A percentile compares a stretch with the other conserved stretches of the same genome.
Conservation (phyloP, 2,329 filamentous ascomycete species). For the Aureobasidium lini region DNA sequence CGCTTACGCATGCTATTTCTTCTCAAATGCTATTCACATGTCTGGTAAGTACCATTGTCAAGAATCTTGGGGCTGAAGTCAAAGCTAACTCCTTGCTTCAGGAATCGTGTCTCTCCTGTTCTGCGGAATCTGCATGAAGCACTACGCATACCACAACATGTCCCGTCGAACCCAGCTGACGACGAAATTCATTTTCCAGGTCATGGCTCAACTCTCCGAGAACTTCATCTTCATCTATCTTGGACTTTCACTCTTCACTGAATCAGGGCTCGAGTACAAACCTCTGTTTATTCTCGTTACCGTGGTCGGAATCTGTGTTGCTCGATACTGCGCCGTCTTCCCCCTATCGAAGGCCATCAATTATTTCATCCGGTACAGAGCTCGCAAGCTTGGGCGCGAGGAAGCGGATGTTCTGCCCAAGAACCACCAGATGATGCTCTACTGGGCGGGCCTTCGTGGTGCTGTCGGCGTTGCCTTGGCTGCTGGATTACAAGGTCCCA, state of each 20-base stretch:
- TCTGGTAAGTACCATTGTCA: slow-evolving; percentile 59
- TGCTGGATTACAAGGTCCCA: slow-evolving; percentile 68
- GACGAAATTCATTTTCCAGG: slow-evolving; percentile 95
- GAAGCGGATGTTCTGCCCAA: slow-evolving; percentile 83
- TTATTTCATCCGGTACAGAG: slow-evolving; percentile 82
- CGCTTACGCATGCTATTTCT: slow-evolving; percentile 94
- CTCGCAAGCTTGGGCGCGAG: slow-evolving; percentile 66
- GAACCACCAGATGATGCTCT: slow-evolving; percentile 99
- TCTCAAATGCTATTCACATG: slow-evolving; percentile 91
- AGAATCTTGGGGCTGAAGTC: background rate
- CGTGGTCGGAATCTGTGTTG: slow-evolving; percentile 81
- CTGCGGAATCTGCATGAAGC: slow-evolving; percentile 96
- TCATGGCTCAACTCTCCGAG: slow-evolving; percentile 88
- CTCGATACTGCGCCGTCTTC: slow-evolving; percentile 90
- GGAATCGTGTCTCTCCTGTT: slow-evolving; percentile 95
- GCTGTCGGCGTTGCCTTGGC: slow-evolving; percentile 93
- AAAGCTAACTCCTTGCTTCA: slow-evolving; percentile 31
- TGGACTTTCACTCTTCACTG: slow-evolving; percentile 88
- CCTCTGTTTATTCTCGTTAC: slow-evolving; percentile 93
- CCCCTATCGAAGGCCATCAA: slow-evolving; percentile 86
- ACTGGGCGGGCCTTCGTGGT: slow-evolving; percentile 92
- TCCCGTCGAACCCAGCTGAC: slow-evolving; percentile 93
- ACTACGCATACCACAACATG: slow-evolving; percentile 99
- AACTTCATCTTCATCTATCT: slow-evolving; percentile 99
- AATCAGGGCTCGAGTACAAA: slow-evolving; percentile 80